phyloP scores from a whole-genome alignment of 2,329 filamentous ascomycete genomes.

The Colletotrichum camelliae region DNA sequence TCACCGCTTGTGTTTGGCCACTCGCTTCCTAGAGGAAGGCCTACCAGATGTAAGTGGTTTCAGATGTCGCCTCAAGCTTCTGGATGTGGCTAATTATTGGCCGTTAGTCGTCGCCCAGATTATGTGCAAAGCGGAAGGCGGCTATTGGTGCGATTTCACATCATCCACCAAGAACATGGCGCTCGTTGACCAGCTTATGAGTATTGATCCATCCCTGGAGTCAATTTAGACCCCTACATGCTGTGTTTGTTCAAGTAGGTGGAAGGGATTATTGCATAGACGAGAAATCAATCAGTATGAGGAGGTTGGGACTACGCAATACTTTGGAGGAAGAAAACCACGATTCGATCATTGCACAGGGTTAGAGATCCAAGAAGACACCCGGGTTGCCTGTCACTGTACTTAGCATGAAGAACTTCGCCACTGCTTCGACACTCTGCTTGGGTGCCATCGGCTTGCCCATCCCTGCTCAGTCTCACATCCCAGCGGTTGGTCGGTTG shows the following conservation, averaged over 20 bases:
- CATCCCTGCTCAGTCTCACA: neutral
- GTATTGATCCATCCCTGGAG: slow-evolving; percentile 18
- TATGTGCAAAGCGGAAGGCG: slow-evolving; percentile 25
- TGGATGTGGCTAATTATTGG: neutral
- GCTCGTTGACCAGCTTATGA: slow-evolving; percentile 13
- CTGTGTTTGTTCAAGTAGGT: neutral
- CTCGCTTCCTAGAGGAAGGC: slow-evolving; percentile 1
- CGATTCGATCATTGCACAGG: neutral
- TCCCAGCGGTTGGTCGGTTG: neutral
- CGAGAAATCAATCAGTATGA: neutral
- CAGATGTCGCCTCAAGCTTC: neutral
- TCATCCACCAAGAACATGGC: slow-evolving; percentile 10
- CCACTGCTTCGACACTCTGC: neutral
- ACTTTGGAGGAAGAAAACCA: neutral
- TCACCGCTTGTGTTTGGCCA: slow-evolving; percentile 22
- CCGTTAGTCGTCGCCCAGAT: slow-evolving; percentile 1
- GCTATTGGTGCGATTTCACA: slow-evolving; percentile 25
- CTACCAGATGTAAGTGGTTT: slow-evolving; percentile 12
- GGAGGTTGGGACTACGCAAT: neutral
- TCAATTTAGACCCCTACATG: slow-evolving; percentile 4
- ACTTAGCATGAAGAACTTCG: neutral
- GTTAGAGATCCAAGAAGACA: neutral
- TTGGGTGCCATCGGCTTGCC: neutral
- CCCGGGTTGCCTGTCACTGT: rapidly evolving
- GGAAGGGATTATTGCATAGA: neutral